Conservation (phyloP, 2,329 filamentous ascomycete genomes). For the Arthroderma sp. region DNA sequence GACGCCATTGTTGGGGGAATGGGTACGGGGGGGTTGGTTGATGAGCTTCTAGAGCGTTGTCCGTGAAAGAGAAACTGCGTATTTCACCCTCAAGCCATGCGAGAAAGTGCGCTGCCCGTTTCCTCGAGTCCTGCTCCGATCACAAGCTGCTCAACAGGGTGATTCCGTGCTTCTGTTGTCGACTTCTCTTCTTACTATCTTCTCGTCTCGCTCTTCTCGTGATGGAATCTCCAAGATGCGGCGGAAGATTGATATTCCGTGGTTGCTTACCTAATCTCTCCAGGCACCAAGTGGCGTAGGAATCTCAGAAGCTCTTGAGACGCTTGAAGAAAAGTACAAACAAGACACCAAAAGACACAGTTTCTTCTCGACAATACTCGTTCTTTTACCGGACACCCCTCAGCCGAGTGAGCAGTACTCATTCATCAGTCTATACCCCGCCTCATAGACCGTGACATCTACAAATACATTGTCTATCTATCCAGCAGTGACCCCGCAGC, state of each 20-base stretch:
- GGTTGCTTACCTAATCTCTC: background rate
- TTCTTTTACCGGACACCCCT: background rate
- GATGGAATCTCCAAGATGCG: background rate
- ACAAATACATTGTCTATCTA: background rate
- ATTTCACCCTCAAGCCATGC: background rate
- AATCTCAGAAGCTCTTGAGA: background rate
- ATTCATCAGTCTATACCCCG: background rate
- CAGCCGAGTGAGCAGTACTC: background rate
- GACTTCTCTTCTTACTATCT: background rate
- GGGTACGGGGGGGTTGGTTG: constrained; percentile 36
- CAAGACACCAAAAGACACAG: background rate
- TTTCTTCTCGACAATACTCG: background rate
- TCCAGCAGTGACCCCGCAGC: background rate
- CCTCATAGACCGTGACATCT: background rate
- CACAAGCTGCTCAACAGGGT: background rate
- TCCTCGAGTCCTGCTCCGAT: background rate
- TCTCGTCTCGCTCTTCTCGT: background rate
- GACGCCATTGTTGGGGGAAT: constrained; percentile 36
- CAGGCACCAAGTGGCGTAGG: constrained; percentile 3
- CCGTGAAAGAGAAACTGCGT: background rate
- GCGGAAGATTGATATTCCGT: background rate
- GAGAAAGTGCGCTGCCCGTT: background rate
- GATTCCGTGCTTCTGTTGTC: background rate
- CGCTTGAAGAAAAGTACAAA: background rate
- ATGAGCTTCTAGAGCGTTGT: background rate